These are phyloP conservation scores for Venturia oleaginea DNA, from an alignment of 2,329 filamentous ascomycete species.

Conservation along the genomic window DNA sequence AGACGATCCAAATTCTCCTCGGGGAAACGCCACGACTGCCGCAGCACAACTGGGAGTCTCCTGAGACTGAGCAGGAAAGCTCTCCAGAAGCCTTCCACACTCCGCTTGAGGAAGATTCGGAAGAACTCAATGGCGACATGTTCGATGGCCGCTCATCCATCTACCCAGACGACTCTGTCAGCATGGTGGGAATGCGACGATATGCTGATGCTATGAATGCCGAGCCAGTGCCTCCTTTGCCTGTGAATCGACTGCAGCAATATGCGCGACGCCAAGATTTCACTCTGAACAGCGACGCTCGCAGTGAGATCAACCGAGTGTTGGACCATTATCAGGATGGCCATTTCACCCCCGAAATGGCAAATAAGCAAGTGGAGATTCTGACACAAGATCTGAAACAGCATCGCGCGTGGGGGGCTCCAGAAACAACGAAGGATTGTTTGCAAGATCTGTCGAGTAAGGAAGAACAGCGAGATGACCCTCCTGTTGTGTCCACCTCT, in stretches of 20 bases:
- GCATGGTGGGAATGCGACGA: slow-evolving; percentile 23
- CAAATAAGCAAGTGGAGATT: slow-evolving; percentile 33
- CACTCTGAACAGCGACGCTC: slow-evolving; percentile 33
- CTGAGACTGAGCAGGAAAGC: slow-evolving; percentile 9
- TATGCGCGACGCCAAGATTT: slow-evolving; percentile 15
- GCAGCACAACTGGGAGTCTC: slow-evolving; percentile 20
- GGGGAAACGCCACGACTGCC: slow-evolving; percentile 35
- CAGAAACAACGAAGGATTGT: slow-evolving; percentile 47
- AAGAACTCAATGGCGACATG: not conserved
- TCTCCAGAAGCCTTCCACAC: slow-evolving; percentile 14
- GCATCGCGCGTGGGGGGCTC: slow-evolving; percentile 45
- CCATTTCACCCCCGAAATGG: slow-evolving; percentile 28
- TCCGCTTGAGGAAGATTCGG: slow-evolving; percentile 2
- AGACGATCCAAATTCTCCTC: slow-evolving; percentile 49
- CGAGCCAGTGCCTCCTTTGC: slow-evolving; percentile 19
- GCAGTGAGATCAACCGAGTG: slow-evolving; percentile 33
- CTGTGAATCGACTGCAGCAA: slow-evolving; percentile 14
- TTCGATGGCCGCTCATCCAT: slow-evolving; percentile 27
- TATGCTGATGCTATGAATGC: slow-evolving; percentile 19
- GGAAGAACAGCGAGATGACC: slow-evolving; percentile 12
- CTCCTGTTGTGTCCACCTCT: slow-evolving; percentile 13
- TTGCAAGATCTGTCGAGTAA: slow-evolving; percentile 37
- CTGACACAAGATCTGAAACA: slow-evolving; percentile 46
- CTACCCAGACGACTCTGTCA: slow-evolving; percentile 30
- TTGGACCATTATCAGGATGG: slow-evolving; percentile 31